Conservation (phyloP, 1,284 basidiomycete genomes). For the Cystobasidium pallidum region DNA sequence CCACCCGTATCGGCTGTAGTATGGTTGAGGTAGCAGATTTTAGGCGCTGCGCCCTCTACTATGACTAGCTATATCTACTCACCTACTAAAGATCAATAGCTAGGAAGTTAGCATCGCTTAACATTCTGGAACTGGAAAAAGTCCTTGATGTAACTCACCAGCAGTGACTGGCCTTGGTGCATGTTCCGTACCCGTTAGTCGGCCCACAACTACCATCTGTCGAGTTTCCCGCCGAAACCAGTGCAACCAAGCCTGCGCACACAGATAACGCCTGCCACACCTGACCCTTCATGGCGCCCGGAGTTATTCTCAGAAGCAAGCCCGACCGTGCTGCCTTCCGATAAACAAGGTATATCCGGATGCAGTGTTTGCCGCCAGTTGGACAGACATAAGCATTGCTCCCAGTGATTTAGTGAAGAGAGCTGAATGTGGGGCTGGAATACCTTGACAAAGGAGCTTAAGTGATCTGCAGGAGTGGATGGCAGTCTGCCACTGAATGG, state of each 20-base stretch:
- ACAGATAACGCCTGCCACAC: background rate
- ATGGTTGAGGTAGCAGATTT: background rate
- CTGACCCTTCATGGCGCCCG: background rate
- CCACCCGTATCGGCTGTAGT: slow-evolving; percentile 24
- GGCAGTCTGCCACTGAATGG: background rate
- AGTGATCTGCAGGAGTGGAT: background rate
- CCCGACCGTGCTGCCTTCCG: background rate
- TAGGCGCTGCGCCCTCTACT: background rate
- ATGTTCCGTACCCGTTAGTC: background rate
- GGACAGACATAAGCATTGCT: background rate
- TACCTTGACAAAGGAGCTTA: background rate
- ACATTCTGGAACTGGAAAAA: too few relatives aligned
- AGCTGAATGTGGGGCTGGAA: too few relatives aligned
- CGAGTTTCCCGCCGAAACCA: slow-evolving; percentile 15
- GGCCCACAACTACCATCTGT: slow-evolving; percentile 32
- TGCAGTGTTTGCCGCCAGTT: too few relatives aligned
- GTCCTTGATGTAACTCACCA: background rate
- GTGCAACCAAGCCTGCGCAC: background rate
- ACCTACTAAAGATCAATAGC: slow-evolving; percentile 7
- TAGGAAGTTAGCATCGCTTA: too few relatives aligned
- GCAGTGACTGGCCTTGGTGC: slow-evolving; percentile 15
- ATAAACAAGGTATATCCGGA: background rate
- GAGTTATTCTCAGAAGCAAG: background rate
- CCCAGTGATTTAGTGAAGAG: background rate
- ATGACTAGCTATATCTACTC: background rate